Conservation (phyloP, 768 basidiomycete species). For the Coprinopsis strossmayeri region DNA sequence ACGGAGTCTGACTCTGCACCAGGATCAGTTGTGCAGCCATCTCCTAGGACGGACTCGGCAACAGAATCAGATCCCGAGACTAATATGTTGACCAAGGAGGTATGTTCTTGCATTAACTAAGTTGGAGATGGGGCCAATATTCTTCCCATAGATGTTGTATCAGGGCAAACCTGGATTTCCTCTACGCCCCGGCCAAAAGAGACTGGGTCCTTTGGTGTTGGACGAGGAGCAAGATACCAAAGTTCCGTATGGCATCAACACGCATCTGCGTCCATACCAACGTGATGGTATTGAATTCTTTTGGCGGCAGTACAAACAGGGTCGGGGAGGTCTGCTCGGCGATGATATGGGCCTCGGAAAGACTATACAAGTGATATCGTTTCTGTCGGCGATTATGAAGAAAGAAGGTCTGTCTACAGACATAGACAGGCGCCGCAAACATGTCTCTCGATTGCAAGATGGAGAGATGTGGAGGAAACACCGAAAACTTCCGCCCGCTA, state of each 20-base stretch:
- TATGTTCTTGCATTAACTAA: no score
- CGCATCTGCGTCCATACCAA: constrained; percentile 87
- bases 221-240: constrained; percentile 37
- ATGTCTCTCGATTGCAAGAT: constrained; percentile 66
- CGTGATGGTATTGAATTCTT: constrained; percentile 82
- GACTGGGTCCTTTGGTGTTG: constrained; percentile 43
- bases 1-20: constrained; percentile 42
- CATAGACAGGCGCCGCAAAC: constrained; percentile 52
- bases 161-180: constrained; percentile 44
- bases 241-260: constrained; percentile 71
- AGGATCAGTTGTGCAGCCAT: no score
- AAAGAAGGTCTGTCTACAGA: constrained; percentile 67
- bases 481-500: constrained; percentile 55
- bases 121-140: no score
- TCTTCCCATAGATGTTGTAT: no score
- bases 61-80: no score
- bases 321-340: constrained; percentile 76
- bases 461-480: constrained; percentile 42
- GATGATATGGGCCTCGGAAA: constrained; percentile 98
- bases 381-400: constrained; percentile 87
- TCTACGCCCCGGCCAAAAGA: constrained; percentile 34
- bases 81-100: no score
- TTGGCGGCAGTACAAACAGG: constrained; percentile 61
- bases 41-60: no score
- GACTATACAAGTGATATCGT: constrained; percentile 90